Conservation (phyloP, 2,329 filamentous ascomycete species). For the Tricladium varicosporioides region DNA sequence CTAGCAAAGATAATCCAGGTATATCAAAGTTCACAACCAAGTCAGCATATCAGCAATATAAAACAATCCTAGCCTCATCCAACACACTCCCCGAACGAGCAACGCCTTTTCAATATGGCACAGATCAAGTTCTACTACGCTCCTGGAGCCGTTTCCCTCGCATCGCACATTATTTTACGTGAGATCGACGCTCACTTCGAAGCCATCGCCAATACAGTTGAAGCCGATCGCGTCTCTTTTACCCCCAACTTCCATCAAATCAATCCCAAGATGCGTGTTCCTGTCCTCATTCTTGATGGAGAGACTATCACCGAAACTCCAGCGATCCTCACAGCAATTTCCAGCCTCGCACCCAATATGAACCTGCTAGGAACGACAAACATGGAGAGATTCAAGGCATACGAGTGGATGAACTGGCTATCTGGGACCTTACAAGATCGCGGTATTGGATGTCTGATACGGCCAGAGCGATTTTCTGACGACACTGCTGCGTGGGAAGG, state of each 20-base stretch:
- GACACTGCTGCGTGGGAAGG: too few relatives aligned
- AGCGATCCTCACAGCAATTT: conserved; percentile 34
- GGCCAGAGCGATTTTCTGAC: too few relatives aligned
- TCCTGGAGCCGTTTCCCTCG: conserved; percentile 33
- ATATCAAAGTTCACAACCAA: too few relatives aligned
- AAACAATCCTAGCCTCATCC: too few relatives aligned
- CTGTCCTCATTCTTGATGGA: conserved; percentile 31
- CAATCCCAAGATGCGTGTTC: conserved; percentile 36
- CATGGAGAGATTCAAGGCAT: conserved; percentile 23
- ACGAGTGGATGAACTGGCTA: neutral
- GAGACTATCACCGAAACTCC: conserved; percentile 36
- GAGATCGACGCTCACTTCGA: conserved; percentile 28
- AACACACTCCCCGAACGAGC: too few relatives aligned
- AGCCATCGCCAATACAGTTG: conserved; percentile 12
- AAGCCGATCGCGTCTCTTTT: conserved; percentile 6
- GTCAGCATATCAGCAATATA: too few relatives aligned
- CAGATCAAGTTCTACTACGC: conserved; percentile 30
- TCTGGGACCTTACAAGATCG: too few relatives aligned
- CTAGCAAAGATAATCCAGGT: too few relatives aligned
- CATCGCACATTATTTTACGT: conserved; percentile 34
- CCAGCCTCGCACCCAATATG: conserved; percentile 30
- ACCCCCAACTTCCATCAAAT: conserved; percentile 24
- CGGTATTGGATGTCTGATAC: too few relatives aligned
- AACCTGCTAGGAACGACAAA: conserved; percentile 32
- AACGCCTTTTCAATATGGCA: too few relatives aligned